Base-by-base conservation (phyloP, 768 basidiomycete species). In the Tulasnella sp. region DNA sequence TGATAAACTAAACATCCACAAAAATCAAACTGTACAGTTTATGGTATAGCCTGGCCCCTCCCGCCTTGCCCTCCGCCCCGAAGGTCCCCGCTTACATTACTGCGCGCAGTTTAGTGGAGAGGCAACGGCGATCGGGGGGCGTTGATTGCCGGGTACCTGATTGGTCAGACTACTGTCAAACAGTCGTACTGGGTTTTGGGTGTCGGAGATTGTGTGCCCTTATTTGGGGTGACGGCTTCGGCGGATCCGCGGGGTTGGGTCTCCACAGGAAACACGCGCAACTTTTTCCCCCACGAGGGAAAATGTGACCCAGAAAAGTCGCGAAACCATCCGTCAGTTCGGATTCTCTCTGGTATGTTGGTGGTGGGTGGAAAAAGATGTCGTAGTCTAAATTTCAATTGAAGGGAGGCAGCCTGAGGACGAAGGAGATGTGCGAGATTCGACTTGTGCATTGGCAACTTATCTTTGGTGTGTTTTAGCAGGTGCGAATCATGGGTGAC, bases 331-430 rank as follows among this genome's bases (percentile, higher is more conserved):
- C 62, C 62, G 62, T 68, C 62, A 31, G 4, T 16, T 68, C n/a
- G 34, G 34, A 14, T 16, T 31, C 56, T 24, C n/a, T 4, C 18
- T 27, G n/a, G 2, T n/a, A 14, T n/a, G 58, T 68, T 2, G 21
- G 27, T 58, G 56, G n/a, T 12, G 62, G 62, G 27, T 34, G 12
- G n/a, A n/a, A 14, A 3, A 68, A 31, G 62, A 27, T 18, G n/a
- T 68, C 62, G 62, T 68, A 68, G 62, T 68, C 62, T 68, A 68
- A 68, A 68, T 68, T 68, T 68, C 62, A 68, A 68, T 68, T 68
- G 62, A 68, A 27, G 34, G 62, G 27, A 12, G 62, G 62, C 2
- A 31, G n/a, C 19, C 19, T 52, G 48, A 34, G 62, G 27, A 40
- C 39, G 3, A 3, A 68, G 1, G 27, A 68, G 62, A 34, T 2